These are phyloP conservation scores for Fusarium torreyae DNA, from an alignment of 2,329 filamentous ascomycete species.

Conservation along the genomic window DNA sequence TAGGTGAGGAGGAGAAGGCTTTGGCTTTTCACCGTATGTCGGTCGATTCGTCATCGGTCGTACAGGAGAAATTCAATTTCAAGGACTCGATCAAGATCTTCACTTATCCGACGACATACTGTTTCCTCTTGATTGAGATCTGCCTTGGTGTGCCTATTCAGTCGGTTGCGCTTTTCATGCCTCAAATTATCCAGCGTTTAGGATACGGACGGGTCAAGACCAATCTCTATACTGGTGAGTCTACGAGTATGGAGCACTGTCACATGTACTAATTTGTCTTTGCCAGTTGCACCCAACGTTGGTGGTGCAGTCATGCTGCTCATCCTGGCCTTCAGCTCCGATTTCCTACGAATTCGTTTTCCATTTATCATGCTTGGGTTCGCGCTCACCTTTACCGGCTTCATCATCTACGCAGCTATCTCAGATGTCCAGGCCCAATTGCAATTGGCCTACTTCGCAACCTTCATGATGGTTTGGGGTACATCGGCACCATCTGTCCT, in stretches of 20 bases:
- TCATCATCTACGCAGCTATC: constrained; percentile 28
- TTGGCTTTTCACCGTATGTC: constrained; percentile 21
- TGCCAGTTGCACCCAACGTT: constrained; percentile 5
- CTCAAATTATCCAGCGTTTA: constrained; percentile 19
- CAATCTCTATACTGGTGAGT: constrained; percentile 21
- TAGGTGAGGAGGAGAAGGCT: constrained; percentile 18
- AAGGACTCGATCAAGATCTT: constrained; percentile 32
- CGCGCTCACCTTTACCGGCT: constrained; percentile 8
- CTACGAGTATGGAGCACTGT: no score
- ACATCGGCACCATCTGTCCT: constrained; percentile 12
- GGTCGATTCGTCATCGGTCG: constrained; percentile 21
- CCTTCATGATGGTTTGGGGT: constrained; percentile 34
- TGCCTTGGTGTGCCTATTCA: constrained; percentile 23
- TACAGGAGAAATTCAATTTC: constrained; percentile 21
- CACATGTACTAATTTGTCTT: neutral
- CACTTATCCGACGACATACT: constrained; percentile 20
- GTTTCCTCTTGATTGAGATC: constrained; percentile 27
- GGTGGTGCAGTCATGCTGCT: constrained; percentile 24
- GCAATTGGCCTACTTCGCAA: constrained; percentile 10
- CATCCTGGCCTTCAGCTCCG: constrained; percentile 18
- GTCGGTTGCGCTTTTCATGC: constrained; percentile 21
- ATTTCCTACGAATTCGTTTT: constrained; percentile 17
- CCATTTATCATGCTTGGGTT: constrained; percentile 23
- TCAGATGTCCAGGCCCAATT: constrained; percentile 19
- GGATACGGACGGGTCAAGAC: constrained; percentile 21